A percentile compares a stretch with the other conserved stretches of the same genome.
Conservation (phyloP, 2,329 filamentous ascomycete genomes). For the Penicillium expansum region DNA sequence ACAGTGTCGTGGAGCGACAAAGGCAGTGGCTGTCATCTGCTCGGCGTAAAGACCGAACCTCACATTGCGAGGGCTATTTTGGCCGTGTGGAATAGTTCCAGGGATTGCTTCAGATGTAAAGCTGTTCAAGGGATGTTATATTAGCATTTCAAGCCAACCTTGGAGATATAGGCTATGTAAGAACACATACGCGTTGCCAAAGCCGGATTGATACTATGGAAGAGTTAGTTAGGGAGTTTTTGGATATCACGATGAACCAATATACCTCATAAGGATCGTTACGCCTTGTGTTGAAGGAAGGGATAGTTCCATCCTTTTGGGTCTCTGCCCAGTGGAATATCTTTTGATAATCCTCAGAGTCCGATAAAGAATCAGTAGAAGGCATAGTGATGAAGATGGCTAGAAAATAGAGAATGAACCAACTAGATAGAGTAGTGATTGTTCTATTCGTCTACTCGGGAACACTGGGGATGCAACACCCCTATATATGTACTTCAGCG, state of each 20-base stretch:
- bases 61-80: constrained; percentile 39
- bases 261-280: constrained; percentile 55
- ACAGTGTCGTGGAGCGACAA: constrained; percentile 55
- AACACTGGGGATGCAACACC: neutral
- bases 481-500: neutral
- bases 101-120: constrained; percentile 40
- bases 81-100: constrained; percentile 39
- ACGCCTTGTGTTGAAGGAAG: constrained; percentile 53
- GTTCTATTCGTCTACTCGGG: neutral
- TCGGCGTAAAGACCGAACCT: constrained; percentile 38
- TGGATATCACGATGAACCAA: neutral
- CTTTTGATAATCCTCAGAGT: constrained; percentile 48
- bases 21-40: constrained; percentile 58
- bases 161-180: constrained; percentile 4
- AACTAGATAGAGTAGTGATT: neutral
- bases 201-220: constrained; percentile 54
- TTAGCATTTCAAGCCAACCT: constrained; percentile 28
- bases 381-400: constrained; percentile 20
- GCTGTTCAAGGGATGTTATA: constrained; percentile 21
- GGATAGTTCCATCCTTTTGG: constrained; percentile 56
- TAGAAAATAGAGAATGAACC: neutral
- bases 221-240: neutral
- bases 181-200: constrained; percentile 49
- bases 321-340: constrained; percentile 60
- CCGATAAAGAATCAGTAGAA: constrained; percentile 25